These are phyloP conservation scores for Sporothrix curviconia DNA, from an alignment of 2,329 filamentous ascomycete species.

Conservation along the genomic window DNA sequence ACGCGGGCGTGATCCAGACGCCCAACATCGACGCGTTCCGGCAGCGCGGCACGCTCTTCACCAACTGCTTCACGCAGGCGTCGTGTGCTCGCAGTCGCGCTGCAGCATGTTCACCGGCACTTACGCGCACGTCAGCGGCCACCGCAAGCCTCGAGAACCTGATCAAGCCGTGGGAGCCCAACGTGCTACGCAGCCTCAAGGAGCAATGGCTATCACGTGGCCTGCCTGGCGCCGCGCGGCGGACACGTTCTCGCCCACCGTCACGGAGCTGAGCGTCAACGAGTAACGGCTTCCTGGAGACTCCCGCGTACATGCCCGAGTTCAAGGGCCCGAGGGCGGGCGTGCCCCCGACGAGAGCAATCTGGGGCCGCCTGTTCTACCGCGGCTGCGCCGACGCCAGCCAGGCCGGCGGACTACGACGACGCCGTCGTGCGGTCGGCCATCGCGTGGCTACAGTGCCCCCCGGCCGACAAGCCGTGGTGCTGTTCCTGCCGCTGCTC, in stretches of 20 bases:
- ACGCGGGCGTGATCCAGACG: constrained; percentile 25
- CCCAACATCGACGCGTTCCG: constrained; percentile 39
- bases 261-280: constrained; percentile 38
- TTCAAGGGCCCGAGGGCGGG: constrained; percentile 22
- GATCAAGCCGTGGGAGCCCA: constrained; percentile 43
- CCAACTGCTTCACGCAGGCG: constrained; percentile 40
- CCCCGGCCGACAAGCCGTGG: constrained; percentile 35
- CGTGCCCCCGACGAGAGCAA: constrained; percentile 15
- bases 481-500: constrained; percentile 36
- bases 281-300: constrained; percentile 40
- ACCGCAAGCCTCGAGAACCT: constrained; percentile 40
- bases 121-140: constrained; percentile 40
- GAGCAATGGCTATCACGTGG: constrained; percentile 41
- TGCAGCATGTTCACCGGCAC: constrained; percentile 42
- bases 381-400: constrained; percentile 32
- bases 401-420: constrained; percentile 39
- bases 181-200: constrained; percentile 38
- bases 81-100: constrained; percentile 40
- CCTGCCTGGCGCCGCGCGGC: constrained; percentile 36
- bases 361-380: constrained; percentile 36
- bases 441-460: constrained; percentile 37
- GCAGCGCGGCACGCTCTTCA: constrained; percentile 33
- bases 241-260: constrained; percentile 37
- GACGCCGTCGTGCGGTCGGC: constrained; percentile 36
- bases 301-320: constrained; percentile 29